Evolutionary conservation across 768 basidiomycete genomes (phyloP).

Genomic region (Gloeophyllum trabeum): DNA sequence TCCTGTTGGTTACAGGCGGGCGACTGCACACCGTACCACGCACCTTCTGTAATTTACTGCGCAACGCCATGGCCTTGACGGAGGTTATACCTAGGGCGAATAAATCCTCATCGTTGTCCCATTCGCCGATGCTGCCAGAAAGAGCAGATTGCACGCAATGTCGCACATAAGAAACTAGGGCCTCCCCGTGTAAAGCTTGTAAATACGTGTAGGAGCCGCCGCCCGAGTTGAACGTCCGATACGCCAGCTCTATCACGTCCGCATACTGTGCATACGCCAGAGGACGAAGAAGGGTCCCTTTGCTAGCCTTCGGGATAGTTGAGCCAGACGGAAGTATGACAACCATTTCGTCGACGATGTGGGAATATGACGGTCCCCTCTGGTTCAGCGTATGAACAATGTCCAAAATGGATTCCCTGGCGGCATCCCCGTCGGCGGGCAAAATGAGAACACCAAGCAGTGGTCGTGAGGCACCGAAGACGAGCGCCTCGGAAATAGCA

Average conservation of each 20-base stretch:
- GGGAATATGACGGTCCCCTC: conserved; percentile 40
- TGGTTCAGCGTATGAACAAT: conserved; percentile 37
- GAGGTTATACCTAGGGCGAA: conserved; percentile 43
- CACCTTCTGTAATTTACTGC: too few species aligned
- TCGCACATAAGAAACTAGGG: too few species aligned
- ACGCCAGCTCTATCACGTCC: conserved; percentile 26
- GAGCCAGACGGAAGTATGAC: conserved; percentile 30
- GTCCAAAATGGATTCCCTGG: conserved; percentile 28
- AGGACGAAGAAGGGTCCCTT: conserved; percentile 36
- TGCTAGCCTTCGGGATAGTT: conserved; percentile 36
- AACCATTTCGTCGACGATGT: conserved; percentile 37
- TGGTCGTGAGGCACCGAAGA: conserved; percentile 37
- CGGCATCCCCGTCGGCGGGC: too few species aligned
- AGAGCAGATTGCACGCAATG: too few species aligned
- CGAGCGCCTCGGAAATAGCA: conserved; percentile 22
- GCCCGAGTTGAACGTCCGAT: conserved; percentile 30
- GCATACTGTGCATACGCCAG: conserved; percentile 41
- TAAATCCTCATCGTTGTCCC: too few species aligned
- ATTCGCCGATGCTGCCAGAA: too few species aligned
- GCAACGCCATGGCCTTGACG: conserved; percentile 35
- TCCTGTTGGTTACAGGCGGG: too few species aligned
- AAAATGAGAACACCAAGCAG: conserved; percentile 40
- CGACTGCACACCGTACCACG: too few species aligned
- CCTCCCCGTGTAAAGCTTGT: too few species aligned
- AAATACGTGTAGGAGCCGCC: too few species aligned